A percentile compares a stretch with the other conserved stretches of the same genome.
These are phyloP conservation scores for Chlorophyllum brunneum DNA, from an alignment of 768 basidiomycete genomes.

Conservation along the genomic window DNA sequence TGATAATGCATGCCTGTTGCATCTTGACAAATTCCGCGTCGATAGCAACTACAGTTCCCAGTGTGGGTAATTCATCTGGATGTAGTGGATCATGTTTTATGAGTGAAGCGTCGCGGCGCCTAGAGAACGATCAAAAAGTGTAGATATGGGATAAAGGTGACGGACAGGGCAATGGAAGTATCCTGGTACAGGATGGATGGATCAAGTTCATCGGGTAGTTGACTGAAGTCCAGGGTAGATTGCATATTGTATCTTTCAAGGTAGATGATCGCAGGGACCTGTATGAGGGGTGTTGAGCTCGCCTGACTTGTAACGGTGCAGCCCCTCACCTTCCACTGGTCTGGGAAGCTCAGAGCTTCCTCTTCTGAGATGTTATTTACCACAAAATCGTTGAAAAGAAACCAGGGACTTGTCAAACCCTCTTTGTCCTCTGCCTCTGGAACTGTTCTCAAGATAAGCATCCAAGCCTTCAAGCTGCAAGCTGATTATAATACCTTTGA, in stretches of 20 bases:
- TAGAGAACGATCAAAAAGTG: slow-evolving; percentile 23
- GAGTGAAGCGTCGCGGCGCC: slow-evolving; percentile 67
- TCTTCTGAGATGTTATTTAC: slow-evolving; percentile 81
- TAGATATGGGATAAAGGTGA: slow-evolving; percentile 3
- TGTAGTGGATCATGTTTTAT: slow-evolving; percentile 78
- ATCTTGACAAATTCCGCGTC: slow-evolving; percentile 98
- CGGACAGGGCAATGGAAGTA: slow-evolving; percentile 83
- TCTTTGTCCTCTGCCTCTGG: slow-evolving; percentile 54
- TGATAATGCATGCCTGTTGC: slow-evolving; percentile 63
- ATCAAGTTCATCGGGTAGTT: slow-evolving; percentile 65
- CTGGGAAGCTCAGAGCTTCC: slow-evolving; percentile 85
- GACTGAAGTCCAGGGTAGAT: slow-evolving; percentile 56
- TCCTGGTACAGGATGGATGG: slow-evolving; percentile 76
- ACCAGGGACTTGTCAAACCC: slow-evolving; percentile 63
- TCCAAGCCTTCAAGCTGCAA: background rate
- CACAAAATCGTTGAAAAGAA: slow-evolving; percentile 94
- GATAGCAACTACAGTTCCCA: slow-evolving; percentile 88
- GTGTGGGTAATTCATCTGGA: slow-evolving; percentile 73
- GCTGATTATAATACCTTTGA: slow-evolving; percentile 58
- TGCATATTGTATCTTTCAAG: slow-evolving; percentile 70
- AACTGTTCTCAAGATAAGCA: slow-evolving; percentile 37
- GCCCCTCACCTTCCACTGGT: slow-evolving; percentile 81
- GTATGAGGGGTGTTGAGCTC: background rate
- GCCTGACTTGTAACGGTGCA: slow-evolving; percentile 12
- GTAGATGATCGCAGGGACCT: slow-evolving; percentile 91